phyloP scores from a whole-genome alignment of 163 green algal genomes.

The Volvox carteri region DNA sequence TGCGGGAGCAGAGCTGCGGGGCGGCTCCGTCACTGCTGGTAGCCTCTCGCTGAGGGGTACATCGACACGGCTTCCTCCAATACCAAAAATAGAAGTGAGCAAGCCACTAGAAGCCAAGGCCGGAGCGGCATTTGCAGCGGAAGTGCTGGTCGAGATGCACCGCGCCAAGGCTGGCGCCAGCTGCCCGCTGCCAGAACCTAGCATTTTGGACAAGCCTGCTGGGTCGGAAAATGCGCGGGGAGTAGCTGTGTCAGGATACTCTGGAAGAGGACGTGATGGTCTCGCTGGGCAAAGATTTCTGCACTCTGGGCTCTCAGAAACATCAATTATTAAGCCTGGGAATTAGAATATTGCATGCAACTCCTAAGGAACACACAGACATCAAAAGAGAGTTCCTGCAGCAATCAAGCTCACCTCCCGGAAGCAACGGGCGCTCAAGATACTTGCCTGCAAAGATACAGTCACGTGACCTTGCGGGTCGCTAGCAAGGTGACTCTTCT shows the following conservation, averaged over 20 bases:
- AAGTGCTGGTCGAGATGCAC: background rate
- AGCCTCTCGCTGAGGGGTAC: slow-evolving; percentile 80
- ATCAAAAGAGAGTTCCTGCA: background rate
- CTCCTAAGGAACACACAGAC: background rate
- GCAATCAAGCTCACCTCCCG: slow-evolving; percentile 28
- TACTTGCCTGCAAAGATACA: background rate
- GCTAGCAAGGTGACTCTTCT: background rate
- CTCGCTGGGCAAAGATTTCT: slow-evolving; percentile 1
- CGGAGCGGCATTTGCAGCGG: slow-evolving; percentile 25
- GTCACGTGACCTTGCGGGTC: background rate
- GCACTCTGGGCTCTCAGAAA: background rate
- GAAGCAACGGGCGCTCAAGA: slow-evolving; percentile 6
- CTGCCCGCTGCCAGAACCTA: slow-evolving; percentile 23
- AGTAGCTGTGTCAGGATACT: background rate
- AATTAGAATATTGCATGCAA: background rate
- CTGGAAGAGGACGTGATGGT: slow-evolving; percentile 2
- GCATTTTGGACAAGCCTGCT: slow-evolving; percentile 36
- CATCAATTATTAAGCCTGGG: background rate
- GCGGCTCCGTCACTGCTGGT: slow-evolving; percentile 66
- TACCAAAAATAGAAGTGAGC: slow-evolving; percentile 67
- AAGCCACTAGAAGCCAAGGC: slow-evolving; percentile 41
- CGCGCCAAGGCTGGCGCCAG: slow-evolving; percentile 45
- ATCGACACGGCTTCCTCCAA: slow-evolving; percentile 61
- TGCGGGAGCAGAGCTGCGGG: slow-evolving; percentile 27
- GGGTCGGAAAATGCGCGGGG: background rate